These are phyloP conservation scores for Melanomma pulvis-pyrius DNA, from an alignment of 495 filamentous ascomycete species.

Conservation along the genomic window DNA sequence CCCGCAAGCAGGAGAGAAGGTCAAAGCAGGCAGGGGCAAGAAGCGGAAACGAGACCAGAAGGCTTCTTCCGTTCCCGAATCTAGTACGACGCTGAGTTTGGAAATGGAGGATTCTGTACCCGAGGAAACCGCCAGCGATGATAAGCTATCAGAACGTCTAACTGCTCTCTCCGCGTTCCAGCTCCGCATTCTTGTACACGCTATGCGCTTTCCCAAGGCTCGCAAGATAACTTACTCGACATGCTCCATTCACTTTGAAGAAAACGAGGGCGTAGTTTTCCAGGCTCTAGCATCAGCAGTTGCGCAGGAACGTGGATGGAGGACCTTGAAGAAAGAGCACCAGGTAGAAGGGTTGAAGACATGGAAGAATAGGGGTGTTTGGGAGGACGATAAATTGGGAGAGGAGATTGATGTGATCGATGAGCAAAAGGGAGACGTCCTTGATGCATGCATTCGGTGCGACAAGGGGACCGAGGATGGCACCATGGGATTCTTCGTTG, in stretches of 20 bases:
- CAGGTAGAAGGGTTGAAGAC: slow-evolving; percentile 70
- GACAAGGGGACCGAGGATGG: slow-evolving; percentile 78
- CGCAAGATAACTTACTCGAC: slow-evolving; percentile 84
- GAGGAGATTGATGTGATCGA: slow-evolving; percentile 20
- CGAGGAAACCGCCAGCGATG: slow-evolving; percentile 28
- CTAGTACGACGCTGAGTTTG: slow-evolving; percentile 42
- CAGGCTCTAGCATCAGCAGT: slow-evolving; percentile 65
- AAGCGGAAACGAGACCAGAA: slow-evolving; percentile 42
- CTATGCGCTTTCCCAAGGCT: slow-evolving; percentile 79
- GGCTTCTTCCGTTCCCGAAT: background rate
- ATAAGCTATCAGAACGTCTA: slow-evolving; percentile 54
- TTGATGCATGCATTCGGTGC: slow-evolving; percentile 80
- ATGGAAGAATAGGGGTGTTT: slow-evolving; percentile 70
- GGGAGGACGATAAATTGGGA: slow-evolving; percentile 27
- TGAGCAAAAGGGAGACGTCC: slow-evolving; percentile 45
- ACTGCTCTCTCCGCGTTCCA: slow-evolving; percentile 53
- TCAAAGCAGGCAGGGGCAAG: slow-evolving; percentile 43
- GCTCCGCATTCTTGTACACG: slow-evolving; percentile 49
- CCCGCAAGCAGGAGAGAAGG: background rate
- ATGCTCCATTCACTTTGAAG: slow-evolving; percentile 80
- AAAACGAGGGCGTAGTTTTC: slow-evolving; percentile 85
- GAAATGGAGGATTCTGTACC: slow-evolving; percentile 49
- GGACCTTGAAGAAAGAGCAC: slow-evolving; percentile 66
- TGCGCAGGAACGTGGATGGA: slow-evolving; percentile 73
- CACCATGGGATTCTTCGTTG: slow-evolving; percentile 74